Conservation (phyloP, 495 filamentous ascomycete species). For the Tuber melanosporum region DNA sequence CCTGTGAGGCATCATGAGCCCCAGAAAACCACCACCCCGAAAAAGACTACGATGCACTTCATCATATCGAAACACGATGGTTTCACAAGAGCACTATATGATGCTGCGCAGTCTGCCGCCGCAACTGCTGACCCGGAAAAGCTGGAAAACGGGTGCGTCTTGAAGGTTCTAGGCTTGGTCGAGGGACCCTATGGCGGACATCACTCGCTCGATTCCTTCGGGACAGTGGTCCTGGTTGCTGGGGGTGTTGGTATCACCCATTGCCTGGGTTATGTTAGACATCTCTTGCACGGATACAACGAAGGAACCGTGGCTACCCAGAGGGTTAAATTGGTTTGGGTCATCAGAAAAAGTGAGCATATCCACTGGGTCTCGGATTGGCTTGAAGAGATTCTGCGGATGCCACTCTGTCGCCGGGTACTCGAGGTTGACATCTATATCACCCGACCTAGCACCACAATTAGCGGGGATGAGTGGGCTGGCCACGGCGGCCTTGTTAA, state of each 20-base stretch:
- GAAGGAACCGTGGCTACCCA: slow-evolving; percentile 71
- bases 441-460: slow-evolving; percentile 59
- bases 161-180: slow-evolving; percentile 44
- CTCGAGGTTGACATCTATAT: slow-evolving; percentile 82
- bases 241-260: slow-evolving; percentile 93
- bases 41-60: slow-evolving; percentile 46
- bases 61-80: slow-evolving; percentile 79
- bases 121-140: slow-evolving; percentile 39
- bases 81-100: slow-evolving; percentile 76
- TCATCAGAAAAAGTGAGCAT: slow-evolving; percentile 77
- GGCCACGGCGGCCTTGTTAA: slow-evolving; percentile 68
- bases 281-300: slow-evolving; percentile 66
- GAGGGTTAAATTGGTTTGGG: slow-evolving; percentile 77
- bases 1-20: slow-evolving; percentile 28
- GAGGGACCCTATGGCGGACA: slow-evolving; percentile 86
- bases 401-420: slow-evolving; percentile 69
- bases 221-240: slow-evolving; percentile 80
- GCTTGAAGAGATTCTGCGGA: slow-evolving; percentile 78
- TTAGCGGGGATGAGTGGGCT: slow-evolving; percentile 50
- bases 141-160: slow-evolving; percentile 13
- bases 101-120: slow-evolving; percentile 47
- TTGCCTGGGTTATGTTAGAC: slow-evolving; percentile 79
- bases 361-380: slow-evolving; percentile 89
- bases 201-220: slow-evolving; percentile 80
- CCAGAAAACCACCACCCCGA: slow-evolving; percentile 11